Evolutionary conservation across 805 yeast genomes (phyloP), one percentile per base, ranked within the genome.

Genomic region (Barnettozyma vustinii): DNA sequence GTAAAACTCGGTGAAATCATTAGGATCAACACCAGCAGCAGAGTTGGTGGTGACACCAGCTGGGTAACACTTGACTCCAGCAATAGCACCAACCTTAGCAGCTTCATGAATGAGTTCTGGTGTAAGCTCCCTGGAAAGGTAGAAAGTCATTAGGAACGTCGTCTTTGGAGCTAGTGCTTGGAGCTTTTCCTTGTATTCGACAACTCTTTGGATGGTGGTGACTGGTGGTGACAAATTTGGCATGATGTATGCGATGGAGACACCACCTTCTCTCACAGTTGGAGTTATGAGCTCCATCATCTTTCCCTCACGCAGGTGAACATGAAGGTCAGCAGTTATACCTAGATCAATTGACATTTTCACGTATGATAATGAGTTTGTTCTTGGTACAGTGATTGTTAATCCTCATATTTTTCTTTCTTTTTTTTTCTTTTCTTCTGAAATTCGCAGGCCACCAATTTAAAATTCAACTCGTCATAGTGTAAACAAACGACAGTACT

Each of bases 31-130:
- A 45, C 99, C 99, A 3, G 84, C 87, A 44, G 78, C 68, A 9
- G 97, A 89, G 70, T 94, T 94, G 37, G 99, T 94, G n/a, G 99
- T 94, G 30, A 94, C 99, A 41, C 99, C 99, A 2, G 98, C 97
- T 39, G 99, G 99, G 66, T 94, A 94, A 65, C 96, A 90, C 67
- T 94, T 94, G 56, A 94, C 88, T 49, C 99, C 99, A 27, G 81
- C 74, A 48, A 92, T 81, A 36, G 80, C 81, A 1, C 83, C 83
- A 16, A 68, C 60, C 48, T 73, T 63, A 8, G 91, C 95, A 33
- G 97, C 98, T 53, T 80, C 77, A 47, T 79, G 81, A 49, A 94
- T 83, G 37, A 89, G 71, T 55, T 87, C 95, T 0, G 98, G 97
- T 1, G 96, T 88, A 54, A 94, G 71, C 1, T 81, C 86, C 47